Evolutionary conservation across 768 basidiomycete species (phyloP).

Genomic region (Leccinum barrowsii): DNA sequence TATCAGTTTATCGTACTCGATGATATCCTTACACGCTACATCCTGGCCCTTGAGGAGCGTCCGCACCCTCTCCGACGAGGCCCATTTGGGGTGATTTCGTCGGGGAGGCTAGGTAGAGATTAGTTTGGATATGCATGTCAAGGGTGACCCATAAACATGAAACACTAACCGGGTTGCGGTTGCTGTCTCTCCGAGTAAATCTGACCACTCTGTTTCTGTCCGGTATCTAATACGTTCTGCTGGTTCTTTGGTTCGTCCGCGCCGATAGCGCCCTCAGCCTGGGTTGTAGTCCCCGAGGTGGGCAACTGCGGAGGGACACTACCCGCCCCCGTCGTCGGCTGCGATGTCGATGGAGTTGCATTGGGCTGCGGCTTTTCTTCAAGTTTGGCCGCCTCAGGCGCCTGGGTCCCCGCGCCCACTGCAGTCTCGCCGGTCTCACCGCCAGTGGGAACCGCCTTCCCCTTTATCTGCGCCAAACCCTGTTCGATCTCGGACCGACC

Average conservation of each 20-base stretch:
- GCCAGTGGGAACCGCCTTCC: neutral
- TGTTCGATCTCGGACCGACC: constrained; percentile 40
- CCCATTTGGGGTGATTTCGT: neutral
- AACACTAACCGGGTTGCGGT: constrained; percentile 3
- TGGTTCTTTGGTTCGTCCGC: neutral
- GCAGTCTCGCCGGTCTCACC: neutral
- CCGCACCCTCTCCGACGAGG: neutral
- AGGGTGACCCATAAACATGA: neutral
- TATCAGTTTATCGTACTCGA: neutral
- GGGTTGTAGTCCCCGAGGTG: neutral
- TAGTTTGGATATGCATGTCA: neutral
- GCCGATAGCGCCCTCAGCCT: neutral
- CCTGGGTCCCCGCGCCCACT: neutral
- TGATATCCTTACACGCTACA: neutral
- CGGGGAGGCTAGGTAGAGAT: neutral
- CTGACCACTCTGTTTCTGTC: neutral
- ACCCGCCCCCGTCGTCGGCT: neutral
- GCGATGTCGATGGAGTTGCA: neutral
- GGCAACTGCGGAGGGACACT: neutral
- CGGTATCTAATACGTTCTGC: neutral
- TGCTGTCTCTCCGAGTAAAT: neutral
- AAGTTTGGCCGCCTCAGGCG: neutral
- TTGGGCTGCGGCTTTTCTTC: neutral
- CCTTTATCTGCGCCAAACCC: constrained; percentile 35
- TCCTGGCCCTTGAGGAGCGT: constrained; percentile 5